phyloP scores from a whole-genome alignment of 2,329 filamentous ascomycete species.

The Ramichloridium luteum region DNA sequence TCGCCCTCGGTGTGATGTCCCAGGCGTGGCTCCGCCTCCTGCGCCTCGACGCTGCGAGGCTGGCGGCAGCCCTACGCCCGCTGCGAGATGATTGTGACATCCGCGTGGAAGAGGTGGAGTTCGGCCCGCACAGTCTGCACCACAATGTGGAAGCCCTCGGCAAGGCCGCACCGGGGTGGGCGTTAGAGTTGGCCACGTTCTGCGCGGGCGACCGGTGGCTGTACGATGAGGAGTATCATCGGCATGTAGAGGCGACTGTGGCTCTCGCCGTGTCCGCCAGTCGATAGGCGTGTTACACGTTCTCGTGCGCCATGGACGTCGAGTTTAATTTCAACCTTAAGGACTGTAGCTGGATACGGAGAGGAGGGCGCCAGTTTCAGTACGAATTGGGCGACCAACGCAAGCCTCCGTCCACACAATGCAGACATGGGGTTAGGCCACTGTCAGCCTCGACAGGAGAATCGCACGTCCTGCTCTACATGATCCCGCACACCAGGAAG shows the following conservation, averaged over 20 bases:
- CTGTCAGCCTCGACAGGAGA: too few relatives aligned
- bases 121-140: not conserved
- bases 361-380: not conserved
- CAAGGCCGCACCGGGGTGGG: conserved; percentile 1
- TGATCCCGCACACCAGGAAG: too few relatives aligned
- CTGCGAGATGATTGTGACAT: not conserved
- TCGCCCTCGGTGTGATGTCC: not conserved
- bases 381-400: too few relatives aligned
- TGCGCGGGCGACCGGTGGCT: conserved; percentile 3
- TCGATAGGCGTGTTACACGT: too few relatives aligned
- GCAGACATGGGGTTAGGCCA: too few relatives aligned
- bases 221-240: not conserved
- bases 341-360: not conserved
- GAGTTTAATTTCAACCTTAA: conserved; percentile 2
- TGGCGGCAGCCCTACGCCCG: not conserved
- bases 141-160: conserved; percentile 1
- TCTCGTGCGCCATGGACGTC: too few relatives aligned
- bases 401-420: too few relatives aligned
- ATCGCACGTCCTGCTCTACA: too few relatives aligned
- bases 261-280: conserved; percentile 17
- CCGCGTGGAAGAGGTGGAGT: not conserved
- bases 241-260: conserved; percentile 4
- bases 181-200: not conserved
- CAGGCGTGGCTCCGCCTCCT: not conserved
- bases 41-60: not conserved